phyloP scores from a whole-genome alignment of 345 rosid genomes.

The rapeseed (Brassica napus) region DNA sequence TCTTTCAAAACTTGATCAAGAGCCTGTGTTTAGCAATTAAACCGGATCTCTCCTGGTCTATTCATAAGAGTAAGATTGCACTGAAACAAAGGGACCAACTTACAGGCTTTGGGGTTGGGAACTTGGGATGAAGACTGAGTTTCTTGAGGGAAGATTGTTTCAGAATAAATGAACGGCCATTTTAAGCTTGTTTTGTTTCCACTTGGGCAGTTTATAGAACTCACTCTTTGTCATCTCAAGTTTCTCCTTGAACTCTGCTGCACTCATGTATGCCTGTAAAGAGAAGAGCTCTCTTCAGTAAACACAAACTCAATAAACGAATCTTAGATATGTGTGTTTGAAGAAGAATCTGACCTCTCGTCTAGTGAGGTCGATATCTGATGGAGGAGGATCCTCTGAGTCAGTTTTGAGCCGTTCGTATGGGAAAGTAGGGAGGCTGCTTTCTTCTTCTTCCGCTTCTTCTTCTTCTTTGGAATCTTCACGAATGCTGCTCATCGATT shows the following conservation, averaged over 20 bases:
- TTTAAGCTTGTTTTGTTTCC: conserved; percentile 99
- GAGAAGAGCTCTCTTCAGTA: conserved; percentile 10
- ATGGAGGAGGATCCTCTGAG: conserved; percentile 71
- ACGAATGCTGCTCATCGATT: conserved; percentile 61
- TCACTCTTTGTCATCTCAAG: conserved; percentile 81
- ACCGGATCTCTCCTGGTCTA: background rate
- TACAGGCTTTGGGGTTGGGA: conserved; percentile 24
- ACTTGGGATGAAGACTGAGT: conserved; percentile 25
- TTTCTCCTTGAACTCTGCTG: conserved; percentile 81
- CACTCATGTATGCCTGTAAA: conserved; percentile 75
- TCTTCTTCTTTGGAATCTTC: conserved; percentile 88
- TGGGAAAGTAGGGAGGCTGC: conserved; percentile 71
- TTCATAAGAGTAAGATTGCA: background rate
- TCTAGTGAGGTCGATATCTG: conserved; percentile 84
- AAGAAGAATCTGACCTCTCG: conserved; percentile 65
- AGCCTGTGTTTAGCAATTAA: background rate
- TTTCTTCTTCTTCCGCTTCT: conserved; percentile 84
- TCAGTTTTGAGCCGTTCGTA: conserved; percentile 71
- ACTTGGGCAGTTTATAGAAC: conserved; percentile 86
- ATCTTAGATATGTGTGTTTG: background rate
- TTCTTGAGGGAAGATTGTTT: conserved; percentile 25
- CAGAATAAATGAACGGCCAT: conserved; percentile 83
- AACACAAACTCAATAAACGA: background rate
- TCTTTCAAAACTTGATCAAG: background rate
- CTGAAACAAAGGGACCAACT: conserved; percentile 7